Base-by-base conservation (phyloP, 331 rosid genomes). In the Acacia concinna region DNA sequence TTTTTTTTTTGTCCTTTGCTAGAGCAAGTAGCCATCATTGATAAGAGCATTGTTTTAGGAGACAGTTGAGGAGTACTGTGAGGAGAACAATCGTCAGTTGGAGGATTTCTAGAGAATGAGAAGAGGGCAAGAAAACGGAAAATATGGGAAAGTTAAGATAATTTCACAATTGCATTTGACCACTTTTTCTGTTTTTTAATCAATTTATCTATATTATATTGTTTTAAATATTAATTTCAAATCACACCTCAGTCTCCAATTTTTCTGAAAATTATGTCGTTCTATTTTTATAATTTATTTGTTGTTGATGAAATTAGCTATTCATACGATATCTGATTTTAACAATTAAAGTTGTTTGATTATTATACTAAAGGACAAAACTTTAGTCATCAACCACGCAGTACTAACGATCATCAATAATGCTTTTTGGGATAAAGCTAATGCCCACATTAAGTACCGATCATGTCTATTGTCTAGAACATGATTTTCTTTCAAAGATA, bases 1-100 rank as follows among this genome's bases (percentile, higher is more conserved):
- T 47, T 47, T 47, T 47, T 1, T 0, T 54, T 59, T 62, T 68
- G 79, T 77, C 52, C 78, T 76, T 86, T 63, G 81, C 23, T 27
- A 30, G 72, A 64, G 40, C 37, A 73, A 76, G 73, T 81, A 95
- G 97, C 38, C 87, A 79, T 62, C 74, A 80, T 84, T 76, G 5
- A 69, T 17, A 75, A 69, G 4, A 75, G 88, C 94, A 66, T 69
- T 69, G 66, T 86, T 90, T 83, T 20, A 77, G 95, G 91, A 91
- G 97, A 88, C 85, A 87, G 84, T 78, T 32, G 74, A 80, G 97
- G 90, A 87, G 81, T 74, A 69, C 64, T 85, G 7, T 62, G 30
- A 82, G 86, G 87, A 83, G 62, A 89, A 67, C 54, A 81, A 57
- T 32, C 0, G 64, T 57, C 64, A 57, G 11, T 57, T 10, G 64